These are phyloP conservation scores for Cystofilobasidium ferigula DNA, from an alignment of 768 basidiomycete genomes.

Conservation along the genomic window DNA sequence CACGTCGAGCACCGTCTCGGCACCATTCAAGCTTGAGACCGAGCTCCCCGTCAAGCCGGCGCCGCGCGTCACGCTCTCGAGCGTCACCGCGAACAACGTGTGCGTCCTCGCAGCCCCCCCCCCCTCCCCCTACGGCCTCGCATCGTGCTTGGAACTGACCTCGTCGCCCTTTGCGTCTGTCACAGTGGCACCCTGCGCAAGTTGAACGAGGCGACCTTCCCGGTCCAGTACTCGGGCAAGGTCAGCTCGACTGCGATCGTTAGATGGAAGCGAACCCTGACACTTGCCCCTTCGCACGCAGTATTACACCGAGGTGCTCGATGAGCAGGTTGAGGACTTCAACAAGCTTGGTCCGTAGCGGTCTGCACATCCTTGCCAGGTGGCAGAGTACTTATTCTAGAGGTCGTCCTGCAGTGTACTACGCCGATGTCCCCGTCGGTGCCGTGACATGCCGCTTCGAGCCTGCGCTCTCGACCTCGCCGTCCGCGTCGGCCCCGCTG, in stretches of 20 bases:
- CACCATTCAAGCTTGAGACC: conserved; percentile 4
- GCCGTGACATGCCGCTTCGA: conserved; percentile 24
- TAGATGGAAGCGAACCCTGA: background rate
- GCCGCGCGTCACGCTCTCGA: conserved; percentile 21
- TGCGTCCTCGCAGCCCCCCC: conserved; percentile 1
- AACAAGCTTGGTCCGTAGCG: conserved; percentile 25
- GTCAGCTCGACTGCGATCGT: background rate
- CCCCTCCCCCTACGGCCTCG: background rate
- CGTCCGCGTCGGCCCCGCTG: conserved; percentile 7
- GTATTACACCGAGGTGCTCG: conserved; percentile 21
- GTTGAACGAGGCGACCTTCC: conserved; percentile 24
- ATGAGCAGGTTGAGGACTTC: conserved; percentile 21
- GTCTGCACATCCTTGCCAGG: background rate
- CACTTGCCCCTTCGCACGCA: background rate
- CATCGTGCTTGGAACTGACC: background rate
- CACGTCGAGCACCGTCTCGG: conserved; percentile 23
- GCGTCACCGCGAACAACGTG: conserved; percentile 24
- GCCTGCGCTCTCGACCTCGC: background rate
- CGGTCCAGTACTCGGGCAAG: conserved; percentile 14
- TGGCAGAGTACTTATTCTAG: background rate
- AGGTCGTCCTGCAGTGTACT: conserved; percentile 18
- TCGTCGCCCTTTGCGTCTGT: background rate
- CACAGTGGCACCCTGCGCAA: conserved; percentile 23
- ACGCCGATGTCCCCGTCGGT: conserved; percentile 25
- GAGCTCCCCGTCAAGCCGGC: conserved; percentile 11